A percentile compares a stretch with the other conserved stretches of the same genome.
Evolutionary conservation across 495 filamentous ascomycete species (phyloP).

Genomic region (Aspergillus avenaceus): DNA sequence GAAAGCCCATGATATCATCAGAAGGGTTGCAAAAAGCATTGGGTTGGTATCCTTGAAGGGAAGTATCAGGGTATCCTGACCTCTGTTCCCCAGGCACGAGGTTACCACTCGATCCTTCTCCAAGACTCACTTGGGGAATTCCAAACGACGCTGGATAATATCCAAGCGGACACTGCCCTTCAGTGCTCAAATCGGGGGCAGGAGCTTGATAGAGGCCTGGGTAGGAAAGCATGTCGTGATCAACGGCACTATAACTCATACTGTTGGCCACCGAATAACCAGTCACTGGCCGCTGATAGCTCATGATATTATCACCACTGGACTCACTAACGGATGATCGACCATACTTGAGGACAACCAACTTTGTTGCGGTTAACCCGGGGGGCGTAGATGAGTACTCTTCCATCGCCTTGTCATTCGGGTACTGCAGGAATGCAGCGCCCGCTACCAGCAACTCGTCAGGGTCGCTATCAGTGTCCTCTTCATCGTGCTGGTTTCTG

Average conservation of each 20-base stretch:
- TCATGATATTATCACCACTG: no score
- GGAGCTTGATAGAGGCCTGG: not conserved
- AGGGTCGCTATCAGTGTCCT: not conserved
- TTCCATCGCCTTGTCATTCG: constrained; percentile 3
- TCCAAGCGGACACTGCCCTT: not conserved
- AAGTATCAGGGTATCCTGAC: no score
- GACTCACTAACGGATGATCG: no score
- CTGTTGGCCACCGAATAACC: no score
- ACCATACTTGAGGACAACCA: constrained; percentile 10
- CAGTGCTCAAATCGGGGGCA: not conserved
- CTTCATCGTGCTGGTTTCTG: constrained; percentile 9
- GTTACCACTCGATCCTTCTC: no score
- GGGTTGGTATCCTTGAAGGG: no score
- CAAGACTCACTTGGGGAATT: not conserved
- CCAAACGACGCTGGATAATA: not conserved
- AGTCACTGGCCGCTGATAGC: no score
- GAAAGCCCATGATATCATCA: no score
- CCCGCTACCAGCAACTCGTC: constrained; percentile 12
- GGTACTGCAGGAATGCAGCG: constrained; percentile 15
- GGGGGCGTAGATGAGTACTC: not conserved
- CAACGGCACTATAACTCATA: no score
- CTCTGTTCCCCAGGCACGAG: no score
- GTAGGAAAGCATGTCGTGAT: not conserved
- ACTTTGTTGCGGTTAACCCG: not conserved
- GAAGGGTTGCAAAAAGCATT: no score